Base-by-base conservation (phyloP, 495 filamentous ascomycete species). In the Pseudotulostoma volvatum region DNA sequence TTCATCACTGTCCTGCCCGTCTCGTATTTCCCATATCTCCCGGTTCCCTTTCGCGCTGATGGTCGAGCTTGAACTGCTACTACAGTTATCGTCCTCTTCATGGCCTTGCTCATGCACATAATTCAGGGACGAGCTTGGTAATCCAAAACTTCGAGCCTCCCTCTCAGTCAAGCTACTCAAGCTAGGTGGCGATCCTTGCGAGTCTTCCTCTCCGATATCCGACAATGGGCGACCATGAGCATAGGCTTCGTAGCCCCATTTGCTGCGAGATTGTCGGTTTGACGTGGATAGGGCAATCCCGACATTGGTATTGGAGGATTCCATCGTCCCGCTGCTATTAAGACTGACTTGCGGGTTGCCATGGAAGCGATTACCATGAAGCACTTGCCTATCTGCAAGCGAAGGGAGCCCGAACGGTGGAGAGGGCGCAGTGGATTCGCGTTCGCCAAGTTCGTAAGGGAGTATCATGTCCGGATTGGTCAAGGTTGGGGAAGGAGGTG, bases 381-480 rank as follows among this genome's bases (percentile, higher is more conserved):
- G 49, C n/a, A 50, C 39, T 37, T 63, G 60, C 31, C 63, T 39
- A 34, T 60, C 47, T 37, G 59, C 57, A 31, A 63, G 38, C 15
- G 59, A 57, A 31, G 57, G 57, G 20, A 60, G 55, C 34, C 56
- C 59, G 35, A 63, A 63, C 28, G 63, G 63, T 18, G 63, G 63
- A 39, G 63, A 67, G 25, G 63, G 61, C 35, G 61, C 62, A 47
- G 63, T 64, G 34, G 68, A 68, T 51, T 76, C 70, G 56, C 63
- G 58, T 48, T 76, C 70, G 50, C 71, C 70, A 23, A 52, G 50
- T 31, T 62, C 59, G 37, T 69, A 66, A 28, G 86, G 86, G 30
- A 94, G 66, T 43, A 94, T 92, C 84, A 94, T 86, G 55, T 90
- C 84, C 25, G 84, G 84, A 56, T 92, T 85, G n/a, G 84, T 86